A percentile compares a stretch with the other conserved stretches of the same genome.
Conservation (phyloP, 176 grass and related monocot genomes). For the Tuctoria greenei region DNA sequence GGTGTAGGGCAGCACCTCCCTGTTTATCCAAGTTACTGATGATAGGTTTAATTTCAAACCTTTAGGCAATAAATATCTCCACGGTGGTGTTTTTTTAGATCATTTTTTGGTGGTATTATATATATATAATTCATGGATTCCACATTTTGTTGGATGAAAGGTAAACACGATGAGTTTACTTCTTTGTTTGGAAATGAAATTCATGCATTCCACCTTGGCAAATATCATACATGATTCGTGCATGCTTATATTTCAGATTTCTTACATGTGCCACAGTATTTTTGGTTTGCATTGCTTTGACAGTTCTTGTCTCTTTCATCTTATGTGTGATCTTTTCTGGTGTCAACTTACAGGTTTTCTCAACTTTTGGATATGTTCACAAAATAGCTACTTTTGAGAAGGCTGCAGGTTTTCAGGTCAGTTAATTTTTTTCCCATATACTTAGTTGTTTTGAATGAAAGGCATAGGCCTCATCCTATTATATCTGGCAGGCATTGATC, state of each 20-base stretch:
- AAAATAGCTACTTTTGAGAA: slow-evolving; percentile 99
- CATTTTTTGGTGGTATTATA: slow-evolving; percentile 38
- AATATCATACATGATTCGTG: slow-evolving; percentile 17
- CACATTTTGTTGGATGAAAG: slow-evolving; percentile 1
- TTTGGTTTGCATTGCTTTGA: neutral
- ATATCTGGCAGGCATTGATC: slow-evolving; percentile 68
- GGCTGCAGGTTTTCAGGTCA: slow-evolving; percentile 93
- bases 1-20: slow-evolving; percentile 75
- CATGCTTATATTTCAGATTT: neutral
- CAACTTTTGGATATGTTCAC: slow-evolving; percentile 94
- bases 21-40: slow-evolving; percentile 77
- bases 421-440: slow-evolving; percentile 29
- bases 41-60: slow-evolving; percentile 83
- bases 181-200: slow-evolving; percentile 27
- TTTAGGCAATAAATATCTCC: slow-evolving; percentile 58
- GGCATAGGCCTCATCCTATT: slow-evolving; percentile 18
- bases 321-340: slow-evolving; percentile 23
- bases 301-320: slow-evolving; percentile 4
- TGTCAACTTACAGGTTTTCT: slow-evolving; percentile 76
- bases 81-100: slow-evolving; percentile 49
- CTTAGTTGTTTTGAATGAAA: slow-evolving; percentile 26
- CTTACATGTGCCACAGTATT: neutral
- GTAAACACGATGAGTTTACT: slow-evolving; percentile 34
- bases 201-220: slow-evolving; percentile 35
- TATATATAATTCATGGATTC: slow-evolving; percentile 11